Percentiles rank a stretch among this genome's conserved stretches.
Conservation (phyloP, 768 basidiomycete species). For the Infundibulicybe gibba region DNA sequence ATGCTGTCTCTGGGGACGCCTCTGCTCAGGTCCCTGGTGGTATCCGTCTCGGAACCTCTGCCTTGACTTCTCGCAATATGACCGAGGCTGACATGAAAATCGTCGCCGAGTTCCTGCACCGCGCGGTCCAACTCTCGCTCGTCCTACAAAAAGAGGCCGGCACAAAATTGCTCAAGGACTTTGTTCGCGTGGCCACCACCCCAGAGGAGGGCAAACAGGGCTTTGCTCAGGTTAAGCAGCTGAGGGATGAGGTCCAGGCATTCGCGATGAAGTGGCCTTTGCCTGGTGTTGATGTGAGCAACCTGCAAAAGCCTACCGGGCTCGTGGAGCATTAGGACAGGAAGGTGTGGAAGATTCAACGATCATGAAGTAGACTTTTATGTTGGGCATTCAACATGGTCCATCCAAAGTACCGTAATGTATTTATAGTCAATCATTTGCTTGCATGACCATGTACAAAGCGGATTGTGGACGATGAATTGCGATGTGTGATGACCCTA, state of each 20-base stretch:
- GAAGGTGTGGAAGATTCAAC: conserved; percentile 48
- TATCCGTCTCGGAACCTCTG: conserved; percentile 93
- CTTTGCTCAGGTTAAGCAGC: conserved; percentile 61
- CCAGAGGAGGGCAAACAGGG: conserved; percentile 71
- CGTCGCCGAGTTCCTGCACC: conserved; percentile 91
- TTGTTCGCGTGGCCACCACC: conserved; percentile 74
- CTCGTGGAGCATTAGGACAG: conserved; percentile 47
- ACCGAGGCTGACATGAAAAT: conserved; percentile 78
- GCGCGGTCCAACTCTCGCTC: conserved; percentile 88
- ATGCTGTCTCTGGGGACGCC: conserved; percentile 94
- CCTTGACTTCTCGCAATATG: conserved; percentile 95
- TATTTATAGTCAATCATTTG: conserved; percentile 7
- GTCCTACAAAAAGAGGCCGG: conserved; percentile 93
- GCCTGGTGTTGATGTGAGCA: conserved; percentile 70
- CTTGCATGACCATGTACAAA: background rate
- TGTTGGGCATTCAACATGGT: conserved; percentile 55
- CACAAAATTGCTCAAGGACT: conserved; percentile 93
- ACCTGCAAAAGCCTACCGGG: conserved; percentile 56
- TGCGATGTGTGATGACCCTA: background rate
- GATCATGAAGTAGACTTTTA: conserved; percentile 30
- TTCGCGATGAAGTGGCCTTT: conserved; percentile 92
- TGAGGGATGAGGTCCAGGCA: conserved; percentile 73
- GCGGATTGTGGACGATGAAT: background rate
- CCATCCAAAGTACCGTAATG: conserved; percentile 14
- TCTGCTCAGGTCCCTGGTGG: conserved; percentile 96